Evolutionary conservation across 176 grass and related monocot genomes (phyloP), one percentile per base, ranked within the genome.

Genomic region (Eleusine indica): DNA sequence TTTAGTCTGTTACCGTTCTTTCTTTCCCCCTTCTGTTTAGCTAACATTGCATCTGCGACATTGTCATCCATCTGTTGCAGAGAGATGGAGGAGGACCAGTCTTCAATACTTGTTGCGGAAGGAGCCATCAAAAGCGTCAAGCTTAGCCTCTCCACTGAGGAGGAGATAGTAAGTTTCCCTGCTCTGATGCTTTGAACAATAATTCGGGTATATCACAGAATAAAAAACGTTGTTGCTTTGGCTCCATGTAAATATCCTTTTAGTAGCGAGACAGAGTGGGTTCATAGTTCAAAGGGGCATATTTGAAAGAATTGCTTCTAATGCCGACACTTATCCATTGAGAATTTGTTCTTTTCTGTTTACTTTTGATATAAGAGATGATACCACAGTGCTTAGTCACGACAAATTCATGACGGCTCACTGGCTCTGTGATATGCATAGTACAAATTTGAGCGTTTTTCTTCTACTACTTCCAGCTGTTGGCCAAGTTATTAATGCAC

Each of bases 71-170:
- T 67, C 28, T 71, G 9, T 51, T 73, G 54, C 81, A 91, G 77
- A 85, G 66, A 85, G 41, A 95, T 95, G 93, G 93, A 95, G 74
- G 85, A 92, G 75, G 87, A 90, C 52, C 89, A 87, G 51, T 47
- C 61, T 3, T 32, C 79, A 30, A 61, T 80, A 14, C 75, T 83
- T 49, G 74, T 95, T 1, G 69, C 86, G 1, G 90, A 95, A 86
- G 93, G 90, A 25, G n/a, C 76, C 44, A 92, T 95, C 21, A 92
- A 88, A 72, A 79, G 71, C 6, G 71, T 95, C 5, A 89, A 90
- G 52, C 44, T 95, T 28, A 83, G 85, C 79, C 65, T 95, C 12
- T 65, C 87, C 43, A 90, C 80, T 0, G 82, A 80, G 9, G 75
- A 86, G 41, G 93, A 95, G 21, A 92, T 92, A 0, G 93, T 95